Conservation (phyloP, 257 asterid species). For the Rubia yunnanensis region DNA sequence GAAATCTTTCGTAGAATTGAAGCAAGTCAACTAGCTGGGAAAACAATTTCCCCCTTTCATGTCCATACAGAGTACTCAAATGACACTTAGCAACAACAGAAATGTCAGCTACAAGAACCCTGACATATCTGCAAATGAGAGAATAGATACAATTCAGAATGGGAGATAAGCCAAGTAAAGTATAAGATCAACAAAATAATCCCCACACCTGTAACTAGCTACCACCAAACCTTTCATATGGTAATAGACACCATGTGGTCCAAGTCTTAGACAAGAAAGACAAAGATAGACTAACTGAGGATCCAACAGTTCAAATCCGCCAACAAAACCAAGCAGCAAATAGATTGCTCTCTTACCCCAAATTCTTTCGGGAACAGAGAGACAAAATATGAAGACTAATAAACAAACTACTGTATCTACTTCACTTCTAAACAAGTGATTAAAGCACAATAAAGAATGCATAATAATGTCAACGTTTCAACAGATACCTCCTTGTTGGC, state of each 20-base stretch:
- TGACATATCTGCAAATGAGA: conserved; percentile 46
- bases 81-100: conserved; percentile 96
- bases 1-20: conserved; percentile 91
- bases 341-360: neutral
- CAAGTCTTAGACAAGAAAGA: neutral
- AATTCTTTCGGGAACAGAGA: neutral
- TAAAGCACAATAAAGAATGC: neutral
- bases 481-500: conserved; percentile 80
- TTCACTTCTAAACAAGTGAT: neutral
- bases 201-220: neutral
- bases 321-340: neutral
- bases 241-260: neutral
- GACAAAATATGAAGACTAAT: neutral
- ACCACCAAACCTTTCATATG: neutral
- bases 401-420: neutral
- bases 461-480: neutral
- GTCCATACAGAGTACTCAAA: conserved; percentile 78
- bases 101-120: conserved; percentile 94
- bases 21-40: conserved; percentile 95
- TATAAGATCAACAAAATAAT: neutral
- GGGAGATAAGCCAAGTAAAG: neutral
- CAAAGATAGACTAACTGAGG: neutral
- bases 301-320: neutral
- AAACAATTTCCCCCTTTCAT: conserved; percentile 86
- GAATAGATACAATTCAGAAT: neutral